phyloP scores from a whole-genome alignment of 2,329 filamentous ascomycete genomes.

The Zymoseptoria ardabiliae region DNA sequence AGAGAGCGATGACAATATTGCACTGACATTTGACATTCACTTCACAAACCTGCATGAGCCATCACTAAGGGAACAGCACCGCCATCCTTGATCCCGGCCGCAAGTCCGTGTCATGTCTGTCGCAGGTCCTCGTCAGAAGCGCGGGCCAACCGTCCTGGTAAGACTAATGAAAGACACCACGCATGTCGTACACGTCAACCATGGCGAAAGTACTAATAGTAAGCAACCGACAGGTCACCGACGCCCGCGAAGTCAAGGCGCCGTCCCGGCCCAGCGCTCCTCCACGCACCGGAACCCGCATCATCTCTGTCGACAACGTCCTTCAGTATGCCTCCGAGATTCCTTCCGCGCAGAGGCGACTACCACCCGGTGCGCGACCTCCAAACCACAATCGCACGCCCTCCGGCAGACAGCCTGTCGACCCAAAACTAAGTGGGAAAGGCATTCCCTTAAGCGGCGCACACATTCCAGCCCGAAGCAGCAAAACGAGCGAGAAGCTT shows the following conservation, averaged over 20 bases:
- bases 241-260: slow-evolving; percentile 12
- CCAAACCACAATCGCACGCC: slow-evolving; percentile 41
- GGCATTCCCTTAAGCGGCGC: slow-evolving; percentile 29
- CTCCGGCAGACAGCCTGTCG: slow-evolving; percentile 45
- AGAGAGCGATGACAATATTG: neutral
- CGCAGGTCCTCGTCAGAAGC: slow-evolving; percentile 15
- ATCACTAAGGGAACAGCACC: neutral
- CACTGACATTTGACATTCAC: neutral
- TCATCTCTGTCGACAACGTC: slow-evolving; percentile 87
- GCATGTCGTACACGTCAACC: neutral
- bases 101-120: slow-evolving; percentile 8
- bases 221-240: slow-evolving; percentile 15
- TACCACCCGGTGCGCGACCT: slow-evolving; percentile 52
- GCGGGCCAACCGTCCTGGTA: slow-evolving; percentile 16
- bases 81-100: neutral
- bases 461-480: slow-evolving; percentile 74
- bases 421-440: slow-evolving; percentile 51
- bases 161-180: neutral
- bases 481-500: slow-evolving; percentile 94
- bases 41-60: neutral
- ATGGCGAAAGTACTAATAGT: slow-evolving; percentile 12
- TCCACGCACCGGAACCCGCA: slow-evolving; percentile 48
- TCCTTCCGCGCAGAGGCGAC: slow-evolving; percentile 82
- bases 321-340: slow-evolving; percentile 92
- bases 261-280: slow-evolving; percentile 6